Conservation (phyloP, 129 eudicot genomes). For the Pittosporum tobira region DNA sequence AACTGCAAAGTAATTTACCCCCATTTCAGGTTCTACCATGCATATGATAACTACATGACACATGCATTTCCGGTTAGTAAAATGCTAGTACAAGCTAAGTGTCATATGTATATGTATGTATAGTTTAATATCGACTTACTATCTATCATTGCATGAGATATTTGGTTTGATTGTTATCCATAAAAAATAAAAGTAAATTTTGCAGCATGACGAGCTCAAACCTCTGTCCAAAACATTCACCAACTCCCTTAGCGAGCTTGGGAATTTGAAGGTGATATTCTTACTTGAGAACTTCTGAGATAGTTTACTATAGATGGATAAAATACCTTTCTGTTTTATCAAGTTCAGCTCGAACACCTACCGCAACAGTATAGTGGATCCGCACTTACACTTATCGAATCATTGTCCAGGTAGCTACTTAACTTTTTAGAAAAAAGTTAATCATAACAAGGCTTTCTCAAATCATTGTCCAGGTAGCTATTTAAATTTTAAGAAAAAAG, state of each 20-base stretch:
- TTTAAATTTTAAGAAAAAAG: neutral
- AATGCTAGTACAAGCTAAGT: conserved; percentile 31
- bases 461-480: conserved; percentile 47
- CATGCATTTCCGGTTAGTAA: conserved; percentile 82
- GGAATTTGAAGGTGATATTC: conserved; percentile 68
- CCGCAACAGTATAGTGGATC: conserved; percentile 75
- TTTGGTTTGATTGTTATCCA: neutral
- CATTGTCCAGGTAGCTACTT: conserved; percentile 68
- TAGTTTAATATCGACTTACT: neutral
- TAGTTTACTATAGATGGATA: neutral
- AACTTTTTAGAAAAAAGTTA: neutral
- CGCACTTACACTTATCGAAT: conserved; percentile 89
- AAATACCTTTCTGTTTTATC: conserved; percentile 5
- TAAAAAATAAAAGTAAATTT: conserved; percentile 9
- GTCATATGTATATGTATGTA: neutral
- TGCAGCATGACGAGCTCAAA: conserved; percentile 96
- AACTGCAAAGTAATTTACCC: neutral
- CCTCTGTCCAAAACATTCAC: conserved; percentile 81
- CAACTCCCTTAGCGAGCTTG: conserved; percentile 86
- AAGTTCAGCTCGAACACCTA: conserved; percentile 65
- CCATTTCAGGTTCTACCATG: conserved; percentile 91
- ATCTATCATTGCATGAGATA: neutral
- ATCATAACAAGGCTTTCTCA: neutral
- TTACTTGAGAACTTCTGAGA: conserved; percentile 9
- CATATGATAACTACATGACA: conserved; percentile 82